phyloP scores from a whole-genome alignment of 1,284 basidiomycete genomes.

The Heliocybe sulcata region DNA sequence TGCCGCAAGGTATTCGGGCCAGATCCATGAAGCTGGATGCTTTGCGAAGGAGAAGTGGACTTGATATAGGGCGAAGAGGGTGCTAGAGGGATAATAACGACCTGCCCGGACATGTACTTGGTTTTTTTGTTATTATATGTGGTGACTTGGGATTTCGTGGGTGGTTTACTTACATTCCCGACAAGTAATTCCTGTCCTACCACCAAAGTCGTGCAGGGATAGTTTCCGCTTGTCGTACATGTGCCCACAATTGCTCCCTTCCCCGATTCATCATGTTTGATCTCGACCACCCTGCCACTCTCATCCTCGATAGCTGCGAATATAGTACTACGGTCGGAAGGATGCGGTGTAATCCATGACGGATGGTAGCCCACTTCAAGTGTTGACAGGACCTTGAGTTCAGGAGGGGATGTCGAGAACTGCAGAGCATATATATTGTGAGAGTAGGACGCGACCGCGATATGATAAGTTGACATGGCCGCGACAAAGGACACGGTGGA shows the following conservation, averaged over 20 bases:
- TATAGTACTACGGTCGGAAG: slow-evolving; percentile 42
- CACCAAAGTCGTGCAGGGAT: slow-evolving; percentile 52
- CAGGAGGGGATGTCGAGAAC: slow-evolving; percentile 28
- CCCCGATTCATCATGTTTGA: slow-evolving; percentile 40
- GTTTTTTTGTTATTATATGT: background rate
- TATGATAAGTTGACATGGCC: slow-evolving; percentile 22
- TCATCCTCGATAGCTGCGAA: slow-evolving; percentile 49
- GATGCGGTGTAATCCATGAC: slow-evolving; percentile 62
- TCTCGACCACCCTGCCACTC: slow-evolving; percentile 48
- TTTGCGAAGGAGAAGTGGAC: slow-evolving; percentile 9
- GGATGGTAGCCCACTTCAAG: slow-evolving; percentile 53
- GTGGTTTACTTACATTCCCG: slow-evolving; percentile 51
- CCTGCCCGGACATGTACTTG: slow-evolving; percentile 55
- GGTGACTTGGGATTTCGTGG: background rate
- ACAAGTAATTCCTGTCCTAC: slow-evolving; percentile 45
- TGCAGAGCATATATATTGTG: slow-evolving; percentile 44
- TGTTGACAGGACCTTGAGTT: slow-evolving; percentile 35
- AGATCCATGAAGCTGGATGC: slow-evolving; percentile 35
- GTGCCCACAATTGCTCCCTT: slow-evolving; percentile 37
- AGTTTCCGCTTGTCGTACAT: slow-evolving; percentile 43
- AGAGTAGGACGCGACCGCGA: slow-evolving; percentile 62
- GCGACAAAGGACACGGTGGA: no score
- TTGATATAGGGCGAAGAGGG: slow-evolving; percentile 35
- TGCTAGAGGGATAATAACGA: slow-evolving; percentile 45
- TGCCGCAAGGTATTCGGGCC: slow-evolving; percentile 62